A percentile compares a stretch with the other conserved stretches of the same genome.
Conservation (phyloP, 495 filamentous ascomycete species). For the Talaromyces thailandensis region DNA sequence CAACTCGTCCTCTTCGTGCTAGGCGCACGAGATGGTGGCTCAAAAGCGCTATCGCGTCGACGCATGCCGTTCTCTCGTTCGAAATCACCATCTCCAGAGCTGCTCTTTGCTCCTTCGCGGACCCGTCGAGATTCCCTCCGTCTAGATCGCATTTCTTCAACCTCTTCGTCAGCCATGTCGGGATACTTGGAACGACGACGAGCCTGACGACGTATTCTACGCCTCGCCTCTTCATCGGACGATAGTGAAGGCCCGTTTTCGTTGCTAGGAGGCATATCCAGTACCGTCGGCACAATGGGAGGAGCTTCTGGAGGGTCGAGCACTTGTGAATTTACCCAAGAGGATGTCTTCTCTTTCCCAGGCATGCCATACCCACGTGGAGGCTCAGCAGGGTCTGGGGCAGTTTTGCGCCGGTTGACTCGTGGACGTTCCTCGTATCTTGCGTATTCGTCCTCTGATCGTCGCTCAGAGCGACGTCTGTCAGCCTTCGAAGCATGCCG, state of each 20-base stretch:
- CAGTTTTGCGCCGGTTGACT: constrained; percentile 22
- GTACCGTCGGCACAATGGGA: constrained; percentile 42
- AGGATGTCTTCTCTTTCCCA: constrained; percentile 47
- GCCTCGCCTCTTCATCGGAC: constrained; percentile 33
- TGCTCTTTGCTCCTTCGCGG: constrained; percentile 25
- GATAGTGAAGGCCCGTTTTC: constrained; percentile 27
- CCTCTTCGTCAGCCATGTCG: constrained; percentile 29
- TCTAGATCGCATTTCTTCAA: constrained; percentile 26
- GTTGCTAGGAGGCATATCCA: constrained; percentile 40
- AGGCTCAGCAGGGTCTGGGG: constrained; percentile 14
- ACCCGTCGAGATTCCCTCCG: constrained; percentile 22
- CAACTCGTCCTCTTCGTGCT: constrained; percentile 36
- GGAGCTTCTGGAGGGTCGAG: constrained; percentile 51
- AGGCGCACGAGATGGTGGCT: constrained; percentile 14
- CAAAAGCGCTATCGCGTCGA: constrained; percentile 24
- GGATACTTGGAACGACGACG: constrained; percentile 30
- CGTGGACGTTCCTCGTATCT: constrained; percentile 12
- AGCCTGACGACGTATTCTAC: constrained; percentile 26
- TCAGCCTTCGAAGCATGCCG: constrained; percentile 19
- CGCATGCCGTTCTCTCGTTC: constrained; percentile 31
- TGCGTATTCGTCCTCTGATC: constrained; percentile 15
- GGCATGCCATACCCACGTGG: constrained; percentile 19
- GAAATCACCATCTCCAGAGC: constrained; percentile 34
- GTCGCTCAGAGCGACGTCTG: constrained; percentile 22
- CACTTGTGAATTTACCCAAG: constrained; percentile 50